Conservation (phyloP, 1,284 basidiomycete species). For the Cutaneotrichosporon sp. region DNA sequence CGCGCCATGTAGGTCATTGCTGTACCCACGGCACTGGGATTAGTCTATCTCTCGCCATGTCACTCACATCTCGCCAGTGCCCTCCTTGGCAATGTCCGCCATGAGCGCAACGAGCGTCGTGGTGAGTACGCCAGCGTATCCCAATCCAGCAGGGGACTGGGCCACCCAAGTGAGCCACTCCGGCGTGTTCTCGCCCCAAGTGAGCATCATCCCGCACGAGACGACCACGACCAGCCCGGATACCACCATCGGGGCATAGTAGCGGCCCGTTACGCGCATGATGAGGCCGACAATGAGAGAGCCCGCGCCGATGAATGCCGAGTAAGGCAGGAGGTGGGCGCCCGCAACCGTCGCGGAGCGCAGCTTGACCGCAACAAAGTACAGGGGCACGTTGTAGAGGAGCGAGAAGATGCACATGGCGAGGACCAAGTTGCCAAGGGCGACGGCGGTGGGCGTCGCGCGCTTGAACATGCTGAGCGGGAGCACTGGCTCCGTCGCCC, state of each 20-base stretch:
- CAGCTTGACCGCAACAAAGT: slow-evolving; percentile 81
- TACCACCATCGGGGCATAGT: slow-evolving; percentile 60
- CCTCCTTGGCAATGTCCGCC: slow-evolving; percentile 38
- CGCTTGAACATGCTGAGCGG: slow-evolving; percentile 68
- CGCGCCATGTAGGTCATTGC: slow-evolving; percentile 87
- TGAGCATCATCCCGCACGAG: slow-evolving; percentile 32
- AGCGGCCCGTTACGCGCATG: slow-evolving; percentile 78
- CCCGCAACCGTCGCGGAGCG: slow-evolving; percentile 71
- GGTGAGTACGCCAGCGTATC: slow-evolving; percentile 43
- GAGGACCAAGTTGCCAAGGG: slow-evolving; percentile 67
- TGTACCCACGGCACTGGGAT: slow-evolving; percentile 65
- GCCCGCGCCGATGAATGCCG: slow-evolving; percentile 67
- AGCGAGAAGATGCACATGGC: slow-evolving; percentile 72
- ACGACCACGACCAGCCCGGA: slow-evolving; percentile 29
- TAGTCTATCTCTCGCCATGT: not conserved
- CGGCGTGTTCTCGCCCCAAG: slow-evolving; percentile 56
- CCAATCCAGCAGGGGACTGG: slow-evolving; percentile 38
- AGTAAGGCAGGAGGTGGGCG: slow-evolving; percentile 72
- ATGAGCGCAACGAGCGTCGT: slow-evolving; percentile 44
- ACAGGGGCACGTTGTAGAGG: slow-evolving; percentile 84
- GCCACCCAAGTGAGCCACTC: slow-evolving; percentile 45
- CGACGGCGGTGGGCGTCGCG: slow-evolving; percentile 71
- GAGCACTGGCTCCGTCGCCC: slow-evolving; percentile 76
- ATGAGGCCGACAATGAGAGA: slow-evolving; percentile 82
- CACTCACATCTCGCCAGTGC: slow-evolving; percentile 40